A percentile compares a stretch with the other conserved stretches of the same genome.
phyloP scores from a whole-genome alignment of 192 early-diverging fungal genomes.

The Geosiphon pyriformis region DNA sequence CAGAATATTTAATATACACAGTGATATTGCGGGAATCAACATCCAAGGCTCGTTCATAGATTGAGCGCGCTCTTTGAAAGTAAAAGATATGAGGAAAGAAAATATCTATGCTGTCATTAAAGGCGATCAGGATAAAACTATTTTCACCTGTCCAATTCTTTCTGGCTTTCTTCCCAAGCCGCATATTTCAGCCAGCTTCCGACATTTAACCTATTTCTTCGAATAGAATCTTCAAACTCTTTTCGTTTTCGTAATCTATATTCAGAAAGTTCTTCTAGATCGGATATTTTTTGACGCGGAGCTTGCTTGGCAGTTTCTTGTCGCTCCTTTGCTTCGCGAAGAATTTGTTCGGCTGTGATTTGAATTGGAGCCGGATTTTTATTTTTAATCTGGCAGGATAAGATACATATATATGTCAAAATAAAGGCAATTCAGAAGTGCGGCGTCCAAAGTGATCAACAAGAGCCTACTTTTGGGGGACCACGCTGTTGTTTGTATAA shows the following conservation, averaged over 20 bases:
- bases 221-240: constrained; percentile 89
- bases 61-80: constrained; percentile 60
- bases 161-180: constrained; percentile 88
- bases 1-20: constrained; percentile 87
- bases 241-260: constrained; percentile 87
- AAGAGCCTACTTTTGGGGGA: constrained; percentile 17
- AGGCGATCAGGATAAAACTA: background rate
- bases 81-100: background rate
- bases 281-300: constrained; percentile 84
- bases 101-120: background rate
- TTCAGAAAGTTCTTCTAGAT: constrained; percentile 89
- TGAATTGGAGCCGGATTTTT: constrained; percentile 96
- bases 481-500: constrained; percentile 25
- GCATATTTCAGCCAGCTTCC: constrained; percentile 96
- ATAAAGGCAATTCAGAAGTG: background rate
- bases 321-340: constrained; percentile 89
- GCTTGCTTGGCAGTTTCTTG: constrained; percentile 57
- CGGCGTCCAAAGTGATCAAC: background rate
- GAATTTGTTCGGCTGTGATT: constrained; percentile 98
- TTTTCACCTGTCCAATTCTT: constrained; percentile 70
- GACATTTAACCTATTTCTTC: constrained; percentile 79
- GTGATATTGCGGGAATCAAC: constrained; percentile 82
- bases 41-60: constrained; percentile 92
- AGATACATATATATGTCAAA: background rate
- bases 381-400: constrained; percentile 79